Evolutionary conservation across 2,329 filamentous ascomycete species (phyloP).

Genomic region (Coleophoma eucalyptorum): DNA sequence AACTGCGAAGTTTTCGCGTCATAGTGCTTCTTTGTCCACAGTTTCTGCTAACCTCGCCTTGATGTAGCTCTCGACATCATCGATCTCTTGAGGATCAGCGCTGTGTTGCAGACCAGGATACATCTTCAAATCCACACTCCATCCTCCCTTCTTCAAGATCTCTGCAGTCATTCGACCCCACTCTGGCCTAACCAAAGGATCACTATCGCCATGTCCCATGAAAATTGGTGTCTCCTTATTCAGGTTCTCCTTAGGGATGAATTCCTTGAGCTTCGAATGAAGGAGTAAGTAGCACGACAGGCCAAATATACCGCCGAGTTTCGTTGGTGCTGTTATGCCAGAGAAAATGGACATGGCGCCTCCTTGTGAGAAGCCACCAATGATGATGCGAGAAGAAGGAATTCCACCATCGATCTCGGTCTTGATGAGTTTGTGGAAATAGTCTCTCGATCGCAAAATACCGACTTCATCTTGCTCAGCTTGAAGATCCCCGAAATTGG

Average conservation of each 20-base stretch:
- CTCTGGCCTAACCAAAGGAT: slow-evolving; percentile 66
- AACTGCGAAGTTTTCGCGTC: slow-evolving; percentile 11
- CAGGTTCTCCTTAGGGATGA: slow-evolving; percentile 48
- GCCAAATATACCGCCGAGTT: slow-evolving; percentile 84
- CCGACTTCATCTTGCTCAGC: slow-evolving; percentile 65
- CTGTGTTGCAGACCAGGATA: slow-evolving; percentile 73
- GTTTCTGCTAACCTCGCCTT: slow-evolving; percentile 39
- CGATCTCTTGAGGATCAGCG: slow-evolving; percentile 72
- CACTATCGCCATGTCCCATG: slow-evolving; percentile 81
- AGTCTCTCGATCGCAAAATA: slow-evolving; percentile 67
- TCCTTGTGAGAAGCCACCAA: slow-evolving; percentile 84
- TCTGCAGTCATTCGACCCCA: slow-evolving; percentile 68
- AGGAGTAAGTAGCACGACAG: slow-evolving; percentile 80
- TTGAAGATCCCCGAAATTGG: slow-evolving; percentile 39
- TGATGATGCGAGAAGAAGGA: slow-evolving; percentile 74
- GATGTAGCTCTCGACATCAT: slow-evolving; percentile 69
- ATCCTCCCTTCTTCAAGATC: slow-evolving; percentile 64
- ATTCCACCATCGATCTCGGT: slow-evolving; percentile 79
- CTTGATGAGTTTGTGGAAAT: slow-evolving; percentile 77
- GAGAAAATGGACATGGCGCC: slow-evolving; percentile 83
- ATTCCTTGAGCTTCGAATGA: slow-evolving; percentile 56
- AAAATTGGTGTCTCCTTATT: slow-evolving; percentile 81
- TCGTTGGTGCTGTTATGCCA: slow-evolving; percentile 67
- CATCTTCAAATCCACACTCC: slow-evolving; percentile 69
- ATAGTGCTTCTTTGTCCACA: slow-evolving; percentile 26